Evolutionary conservation across 495 filamentous ascomycete genomes (phyloP).

Genomic region (Platismatia glauca): DNA sequence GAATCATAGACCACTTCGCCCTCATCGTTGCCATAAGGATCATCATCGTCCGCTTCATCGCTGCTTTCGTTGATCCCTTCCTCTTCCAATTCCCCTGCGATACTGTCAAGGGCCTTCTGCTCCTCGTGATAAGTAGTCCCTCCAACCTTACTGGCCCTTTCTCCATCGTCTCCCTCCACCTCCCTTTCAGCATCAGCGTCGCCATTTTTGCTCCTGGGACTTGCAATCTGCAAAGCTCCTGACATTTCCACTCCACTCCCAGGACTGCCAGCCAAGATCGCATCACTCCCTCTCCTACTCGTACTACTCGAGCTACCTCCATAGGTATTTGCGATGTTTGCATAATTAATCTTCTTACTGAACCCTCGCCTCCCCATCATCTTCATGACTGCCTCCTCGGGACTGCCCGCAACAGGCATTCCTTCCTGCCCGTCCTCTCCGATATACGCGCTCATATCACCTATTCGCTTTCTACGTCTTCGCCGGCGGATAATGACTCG

Average conservation of each 20-base stretch:
- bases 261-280: constrained; percentile 31
- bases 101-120: constrained; percentile 21
- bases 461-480: constrained; percentile 40
- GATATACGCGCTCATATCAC: constrained; percentile 44
- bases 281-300: constrained; percentile 36
- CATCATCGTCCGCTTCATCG: constrained; percentile 22
- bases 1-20: background rate
- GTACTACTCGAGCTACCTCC: constrained; percentile 26
- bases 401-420: constrained; percentile 37
- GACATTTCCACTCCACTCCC: constrained; percentile 26
- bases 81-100: constrained; percentile 20
- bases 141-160: constrained; percentile 23
- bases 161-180: background rate
- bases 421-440: constrained; percentile 32
- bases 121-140: constrained; percentile 12
- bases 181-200: constrained; percentile 20
- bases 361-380: constrained; percentile 64
- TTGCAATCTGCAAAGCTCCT: background rate
- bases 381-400: constrained; percentile 64
- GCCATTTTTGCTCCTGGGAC: constrained; percentile 19
- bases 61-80: constrained; percentile 12
- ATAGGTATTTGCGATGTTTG: constrained; percentile 43
- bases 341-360: constrained; percentile 80
- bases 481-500: constrained; percentile 27
- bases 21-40: constrained; percentile 28